phyloP scores from a whole-genome alignment of 306 rosid species.

The Gleditsia sinensis region DNA sequence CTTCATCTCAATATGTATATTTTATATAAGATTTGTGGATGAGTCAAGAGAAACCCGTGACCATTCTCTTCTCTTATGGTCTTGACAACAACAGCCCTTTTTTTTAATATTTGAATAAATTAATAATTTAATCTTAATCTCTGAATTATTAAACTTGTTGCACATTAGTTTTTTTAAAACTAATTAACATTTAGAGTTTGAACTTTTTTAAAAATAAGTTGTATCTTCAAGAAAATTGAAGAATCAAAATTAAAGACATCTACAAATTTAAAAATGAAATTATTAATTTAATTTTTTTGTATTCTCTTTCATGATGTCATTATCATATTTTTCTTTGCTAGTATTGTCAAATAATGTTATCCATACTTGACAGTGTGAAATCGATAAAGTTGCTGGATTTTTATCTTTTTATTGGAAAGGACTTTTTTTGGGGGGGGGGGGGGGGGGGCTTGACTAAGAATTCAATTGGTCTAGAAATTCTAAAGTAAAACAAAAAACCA shows the following conservation, averaged over 20 bases:
- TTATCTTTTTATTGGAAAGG: not conserved
- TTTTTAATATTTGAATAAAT: no score
- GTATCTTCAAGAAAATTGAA: no score
- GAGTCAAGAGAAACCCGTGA: conserved; percentile 78
- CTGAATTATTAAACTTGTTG: no score
- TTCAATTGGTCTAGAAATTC: not conserved
- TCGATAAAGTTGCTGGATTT: not conserved
- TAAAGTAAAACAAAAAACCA: not conserved
- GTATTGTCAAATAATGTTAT: not conserved
- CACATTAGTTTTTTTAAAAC: no score
- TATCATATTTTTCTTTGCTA: not conserved
- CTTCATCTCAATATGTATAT: not conserved
- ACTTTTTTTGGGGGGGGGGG: not conserved
- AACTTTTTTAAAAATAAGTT: no score
- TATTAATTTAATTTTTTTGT: not conserved
- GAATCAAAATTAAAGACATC: no score
- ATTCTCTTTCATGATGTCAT: not conserved
- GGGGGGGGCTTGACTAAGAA: not conserved
- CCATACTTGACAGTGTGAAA: not conserved
- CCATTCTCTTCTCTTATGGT: conserved; percentile 31
- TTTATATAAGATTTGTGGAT: conserved; percentile 16
- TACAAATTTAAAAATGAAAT: no score
- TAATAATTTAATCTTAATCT: no score
- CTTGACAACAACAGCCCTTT: conserved; percentile 36
- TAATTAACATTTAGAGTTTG: no score